These are phyloP conservation scores for Ammopiptanthus mongolicus DNA, from an alignment of 306 rosid species.

Conservation along the genomic window DNA sequence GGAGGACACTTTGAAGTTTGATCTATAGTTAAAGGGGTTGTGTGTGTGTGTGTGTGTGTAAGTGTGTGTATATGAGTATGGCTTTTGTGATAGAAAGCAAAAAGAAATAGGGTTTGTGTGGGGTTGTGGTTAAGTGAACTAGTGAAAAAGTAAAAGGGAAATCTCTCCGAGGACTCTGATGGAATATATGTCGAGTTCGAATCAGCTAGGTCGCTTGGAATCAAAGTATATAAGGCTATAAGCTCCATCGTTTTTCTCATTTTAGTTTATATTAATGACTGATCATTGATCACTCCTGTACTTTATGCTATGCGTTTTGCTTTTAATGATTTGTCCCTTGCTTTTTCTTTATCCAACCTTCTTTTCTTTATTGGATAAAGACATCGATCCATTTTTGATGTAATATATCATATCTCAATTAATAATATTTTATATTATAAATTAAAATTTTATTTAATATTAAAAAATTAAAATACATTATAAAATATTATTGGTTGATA, in stretches of 20 bases:
- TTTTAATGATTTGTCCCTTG: constrained; percentile 16
- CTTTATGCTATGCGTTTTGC: constrained; percentile 9
- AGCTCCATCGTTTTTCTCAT: background rate
- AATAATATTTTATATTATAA: too few relatives aligned
- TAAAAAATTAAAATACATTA: too few relatives aligned
- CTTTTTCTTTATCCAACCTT: constrained; percentile 24
- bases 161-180: constrained; percentile 24
- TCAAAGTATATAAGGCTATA: constrained; percentile 30
- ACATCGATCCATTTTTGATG: too few relatives aligned
- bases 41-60: background rate
- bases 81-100: background rate
- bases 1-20: background rate
- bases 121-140: constrained; percentile 3
- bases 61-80: background rate
- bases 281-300: background rate
- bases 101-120: background rate
- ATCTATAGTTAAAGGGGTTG: background rate
- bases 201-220: background rate
- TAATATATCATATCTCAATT: too few relatives aligned
- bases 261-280: constrained; percentile 13
- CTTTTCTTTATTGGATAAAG: background rate
- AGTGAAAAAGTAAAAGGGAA: constrained; percentile 20
- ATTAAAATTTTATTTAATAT: too few relatives aligned
- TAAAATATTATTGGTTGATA: too few relatives aligned
- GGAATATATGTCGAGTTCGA: constrained; percentile 2